Conservation (phyloP, 805 yeast genomes). For the Cyberlindnera samutprakarnensis region DNA sequence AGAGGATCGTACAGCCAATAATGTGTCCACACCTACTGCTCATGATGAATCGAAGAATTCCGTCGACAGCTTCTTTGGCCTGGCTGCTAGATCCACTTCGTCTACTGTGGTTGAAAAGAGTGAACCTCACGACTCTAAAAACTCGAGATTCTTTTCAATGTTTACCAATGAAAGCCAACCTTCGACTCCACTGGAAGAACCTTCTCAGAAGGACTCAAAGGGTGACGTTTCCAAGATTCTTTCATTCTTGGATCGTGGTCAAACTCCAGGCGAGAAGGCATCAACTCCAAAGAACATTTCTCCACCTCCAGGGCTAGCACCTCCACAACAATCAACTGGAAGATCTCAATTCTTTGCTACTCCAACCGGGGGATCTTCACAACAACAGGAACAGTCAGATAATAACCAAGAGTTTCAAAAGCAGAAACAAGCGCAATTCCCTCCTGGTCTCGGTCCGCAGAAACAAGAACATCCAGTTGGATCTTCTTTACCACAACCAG, state of each 20-base stretch:
- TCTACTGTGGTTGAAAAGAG: background rate
- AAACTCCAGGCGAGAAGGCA: constrained; percentile 4
- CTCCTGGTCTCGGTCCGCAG: constrained; percentile 14
- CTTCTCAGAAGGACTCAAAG: constrained; percentile 2
- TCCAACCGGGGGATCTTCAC: no score
- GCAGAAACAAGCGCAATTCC: constrained; percentile 12
- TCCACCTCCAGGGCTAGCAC: constrained; percentile 4
- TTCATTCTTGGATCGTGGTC: constrained; percentile 19
- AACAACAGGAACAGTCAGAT: background rate
- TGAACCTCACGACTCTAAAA: constrained; percentile 12
- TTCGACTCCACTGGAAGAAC: constrained; percentile 4
- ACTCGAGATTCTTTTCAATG: constrained; percentile 23
- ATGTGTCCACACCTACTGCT: background rate
- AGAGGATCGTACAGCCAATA: constrained; percentile 2
- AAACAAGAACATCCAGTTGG: constrained; percentile 1
- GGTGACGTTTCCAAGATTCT: constrained; percentile 21
- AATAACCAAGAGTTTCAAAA: constrained; percentile 4
- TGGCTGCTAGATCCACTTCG: constrained; percentile 8
- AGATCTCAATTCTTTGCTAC: constrained; percentile 13
- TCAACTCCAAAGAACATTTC: background rate
- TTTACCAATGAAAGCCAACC: constrained; percentile 13
- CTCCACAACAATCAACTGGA: constrained; percentile 1
- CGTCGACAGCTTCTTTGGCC: constrained; percentile 20
- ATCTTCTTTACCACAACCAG: no score
- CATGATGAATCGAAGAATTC: constrained; percentile 12